These are phyloP conservation scores for Rhamnella rubrinervis DNA, from an alignment of 331 rosid genomes.

Conservation along the genomic window DNA sequence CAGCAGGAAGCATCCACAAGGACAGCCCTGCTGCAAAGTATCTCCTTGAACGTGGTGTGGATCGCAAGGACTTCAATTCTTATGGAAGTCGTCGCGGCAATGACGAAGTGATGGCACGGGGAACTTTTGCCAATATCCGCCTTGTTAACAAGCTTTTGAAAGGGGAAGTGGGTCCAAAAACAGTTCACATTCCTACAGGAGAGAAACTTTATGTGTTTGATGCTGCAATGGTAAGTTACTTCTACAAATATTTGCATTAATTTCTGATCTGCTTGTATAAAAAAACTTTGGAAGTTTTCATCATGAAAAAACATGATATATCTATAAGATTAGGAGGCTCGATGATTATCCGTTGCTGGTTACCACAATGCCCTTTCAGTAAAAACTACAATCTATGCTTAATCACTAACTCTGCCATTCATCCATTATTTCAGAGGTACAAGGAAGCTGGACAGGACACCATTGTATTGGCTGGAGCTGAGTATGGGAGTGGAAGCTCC, in stretches of 20 bases:
- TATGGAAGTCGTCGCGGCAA: constrained; percentile 94
- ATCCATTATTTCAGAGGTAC: constrained; percentile 57
- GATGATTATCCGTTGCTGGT: too few species aligned
- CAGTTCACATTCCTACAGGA: constrained; percentile 78
- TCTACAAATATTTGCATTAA: not conserved
- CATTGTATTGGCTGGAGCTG: constrained; percentile 92
- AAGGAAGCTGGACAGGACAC: constrained; percentile 72
- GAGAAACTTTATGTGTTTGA: constrained; percentile 77
- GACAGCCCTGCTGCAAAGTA: constrained; percentile 92
- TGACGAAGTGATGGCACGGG: constrained; percentile 95
- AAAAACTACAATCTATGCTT: not conserved
- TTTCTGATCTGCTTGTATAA: not conserved
- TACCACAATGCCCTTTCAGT: too few species aligned
- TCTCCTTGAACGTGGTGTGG: constrained; percentile 80
- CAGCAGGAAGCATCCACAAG: constrained; percentile 91
- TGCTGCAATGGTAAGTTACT: constrained; percentile 70
- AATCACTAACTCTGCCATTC: constrained; percentile 19
- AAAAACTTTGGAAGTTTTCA: not conserved
- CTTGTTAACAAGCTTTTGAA: constrained; percentile 85
- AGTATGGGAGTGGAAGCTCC: constrained; percentile 99
- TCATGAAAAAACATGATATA: too few species aligned
- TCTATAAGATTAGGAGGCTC: too few species aligned
- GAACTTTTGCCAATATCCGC: constrained; percentile 93
- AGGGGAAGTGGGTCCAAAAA: constrained; percentile 88
- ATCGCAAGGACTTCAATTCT: constrained; percentile 88